Evolutionary conservation across 208 protist species (phyloP), one percentile per base, ranked within the genome.

Genomic region (Leishmania braziliensis): DNA sequence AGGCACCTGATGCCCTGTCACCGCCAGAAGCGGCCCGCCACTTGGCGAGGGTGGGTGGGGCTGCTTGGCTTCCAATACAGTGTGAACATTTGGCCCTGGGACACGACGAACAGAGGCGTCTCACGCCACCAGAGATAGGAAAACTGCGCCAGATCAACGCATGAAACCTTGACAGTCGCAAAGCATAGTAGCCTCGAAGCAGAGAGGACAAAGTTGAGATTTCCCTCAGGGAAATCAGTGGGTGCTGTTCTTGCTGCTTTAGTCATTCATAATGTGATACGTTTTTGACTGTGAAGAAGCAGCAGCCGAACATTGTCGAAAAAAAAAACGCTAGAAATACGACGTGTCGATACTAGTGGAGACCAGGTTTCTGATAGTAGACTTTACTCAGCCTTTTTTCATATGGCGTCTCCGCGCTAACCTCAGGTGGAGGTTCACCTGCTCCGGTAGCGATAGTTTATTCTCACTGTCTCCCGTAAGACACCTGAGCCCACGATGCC

Each of bases 401-500:
- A 91, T 66, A 54, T 90, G 89, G 6, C 91, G 85, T 48, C 84
- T 85, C 66, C 75, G 77, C 43, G 79, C 82, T 48, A 95, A 70
- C 50, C 90, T 70, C 43, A 89, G 50, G 46, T 84, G 72, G 18
- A 95, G 80, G 16, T 90, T 75, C 12, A 79, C 88, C 53, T 84
- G 78, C 65, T 95, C 90, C n/a, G 75, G 54, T 10, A n/a, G 12
- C 9, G 81, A 90, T 33, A 95, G 69, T 29, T 81, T 69, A 18
- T 90, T 69, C 14, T 86, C 90, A 33, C 93, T 91, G 54, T 89
- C 87, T 53, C 85, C 83, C 78, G 94, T 88, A 36, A 94, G 14
- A 87, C 56, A 48, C 84, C 85, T 16, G 89, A 77, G 39, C 91
- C 86, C 58, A 96, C 86, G 74, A 84, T 87, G 10, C 92, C 89